Evolutionary conservation across 768 basidiomycete genomes (phyloP).

Genomic region (Suillus placidus): DNA sequence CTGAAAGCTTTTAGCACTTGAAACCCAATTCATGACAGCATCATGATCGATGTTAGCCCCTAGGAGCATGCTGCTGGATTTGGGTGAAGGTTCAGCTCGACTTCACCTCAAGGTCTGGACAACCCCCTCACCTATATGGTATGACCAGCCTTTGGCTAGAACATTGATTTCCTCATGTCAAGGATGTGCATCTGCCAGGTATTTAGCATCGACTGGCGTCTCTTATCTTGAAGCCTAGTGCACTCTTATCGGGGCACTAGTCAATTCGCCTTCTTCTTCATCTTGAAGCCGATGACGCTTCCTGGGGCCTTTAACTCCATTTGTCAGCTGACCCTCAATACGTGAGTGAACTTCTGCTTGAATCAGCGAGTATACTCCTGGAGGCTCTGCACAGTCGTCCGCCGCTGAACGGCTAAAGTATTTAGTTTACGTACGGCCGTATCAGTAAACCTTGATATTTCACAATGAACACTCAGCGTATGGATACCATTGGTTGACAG

Average conservation of each 20-base stretch:
- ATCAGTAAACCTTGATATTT: neutral
- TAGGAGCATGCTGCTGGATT: neutral
- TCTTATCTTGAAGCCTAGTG: neutral
- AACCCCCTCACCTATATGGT: neutral
- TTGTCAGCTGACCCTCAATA: neutral
- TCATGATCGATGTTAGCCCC: neutral
- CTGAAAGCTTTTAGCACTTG: neutral
- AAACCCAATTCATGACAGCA: neutral
- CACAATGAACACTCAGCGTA: neutral
- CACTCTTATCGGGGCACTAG: neutral
- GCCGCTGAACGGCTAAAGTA: neutral
- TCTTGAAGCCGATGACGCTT: neutral
- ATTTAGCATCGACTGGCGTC: neutral
- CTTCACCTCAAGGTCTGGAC: neutral
- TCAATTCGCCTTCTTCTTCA: neutral
- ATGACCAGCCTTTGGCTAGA: neutral
- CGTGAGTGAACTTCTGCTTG: neutral
- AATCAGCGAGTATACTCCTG: neutral
- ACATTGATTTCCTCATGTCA: neutral
- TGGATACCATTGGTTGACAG: neutral
- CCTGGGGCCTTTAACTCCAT: neutral
- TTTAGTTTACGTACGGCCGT: neutral
- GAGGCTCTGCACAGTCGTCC: neutral
- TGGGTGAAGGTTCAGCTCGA: neutral
- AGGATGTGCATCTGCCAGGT: neutral